Conservation (phyloP, 78 protist genomes). For the Planoprotostelium fungivorum region DNA sequence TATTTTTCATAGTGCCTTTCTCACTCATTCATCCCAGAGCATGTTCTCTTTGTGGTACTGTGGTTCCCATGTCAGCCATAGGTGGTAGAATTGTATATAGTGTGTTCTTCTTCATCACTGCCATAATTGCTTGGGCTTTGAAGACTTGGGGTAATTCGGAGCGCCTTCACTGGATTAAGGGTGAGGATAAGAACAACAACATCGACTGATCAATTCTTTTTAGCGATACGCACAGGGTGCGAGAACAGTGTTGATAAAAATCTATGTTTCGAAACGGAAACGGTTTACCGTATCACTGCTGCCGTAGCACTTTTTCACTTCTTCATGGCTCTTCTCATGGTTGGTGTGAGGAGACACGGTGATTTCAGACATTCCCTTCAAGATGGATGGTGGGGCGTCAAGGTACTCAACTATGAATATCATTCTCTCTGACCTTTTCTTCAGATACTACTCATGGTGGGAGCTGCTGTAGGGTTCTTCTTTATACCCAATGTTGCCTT, state of each 20-base stretch:
- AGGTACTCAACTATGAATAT: background rate
- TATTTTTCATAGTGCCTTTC: background rate
- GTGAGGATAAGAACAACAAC: background rate
- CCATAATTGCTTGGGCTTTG: background rate
- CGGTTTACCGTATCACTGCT: constrained; percentile 50
- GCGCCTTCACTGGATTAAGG: background rate
- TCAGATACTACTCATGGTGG: constrained; percentile 26
- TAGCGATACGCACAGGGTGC: background rate
- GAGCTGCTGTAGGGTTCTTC: constrained; percentile 28
- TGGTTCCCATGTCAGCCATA: background rate
- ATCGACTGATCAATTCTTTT: background rate
- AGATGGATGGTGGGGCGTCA: constrained; percentile 61
- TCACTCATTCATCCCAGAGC: background rate
- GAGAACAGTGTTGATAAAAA: constrained; percentile 12
- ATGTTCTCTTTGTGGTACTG: background rate
- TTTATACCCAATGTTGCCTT: constrained; percentile 56
- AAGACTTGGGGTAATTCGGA: background rate
- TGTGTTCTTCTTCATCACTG: background rate
- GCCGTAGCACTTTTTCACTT: constrained; percentile 47
- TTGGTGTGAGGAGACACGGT: constrained; percentile 31
- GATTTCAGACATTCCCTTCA: constrained; percentile 30
- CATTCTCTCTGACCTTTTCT: background rate
- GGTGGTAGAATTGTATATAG: background rate
- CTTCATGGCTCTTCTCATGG: constrained; percentile 26
- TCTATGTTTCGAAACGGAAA: constrained; percentile 38